phyloP scores from a whole-genome alignment of 495 filamentous ascomycete species.

The Clavariopsis aquatica region DNA sequence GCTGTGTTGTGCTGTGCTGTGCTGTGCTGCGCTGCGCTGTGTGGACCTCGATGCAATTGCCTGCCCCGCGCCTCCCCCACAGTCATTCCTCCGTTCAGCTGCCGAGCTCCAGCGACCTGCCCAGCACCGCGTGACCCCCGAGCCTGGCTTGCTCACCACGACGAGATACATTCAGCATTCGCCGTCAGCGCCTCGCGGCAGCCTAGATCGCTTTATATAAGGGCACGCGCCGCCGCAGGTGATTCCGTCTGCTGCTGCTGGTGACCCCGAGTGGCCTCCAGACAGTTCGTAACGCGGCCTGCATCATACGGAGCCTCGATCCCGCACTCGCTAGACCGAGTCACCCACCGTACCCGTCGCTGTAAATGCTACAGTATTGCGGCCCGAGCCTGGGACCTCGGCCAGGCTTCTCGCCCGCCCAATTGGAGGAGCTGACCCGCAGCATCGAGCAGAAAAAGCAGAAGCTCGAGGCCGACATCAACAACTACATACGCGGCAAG shows the following conservation, averaged over 20 bases:
- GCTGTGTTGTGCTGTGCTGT: too few species aligned
- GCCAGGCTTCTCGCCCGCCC: conserved; percentile 28
- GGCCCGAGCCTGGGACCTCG: conserved; percentile 25
- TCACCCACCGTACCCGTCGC: background rate
- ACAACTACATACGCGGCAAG: conserved; percentile 32
- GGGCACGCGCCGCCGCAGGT: conserved; percentile 14
- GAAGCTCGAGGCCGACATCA: conserved; percentile 36
- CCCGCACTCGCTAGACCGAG: conserved; percentile 8
- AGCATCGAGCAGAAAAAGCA: conserved; percentile 33
- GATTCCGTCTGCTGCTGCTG: conserved; percentile 17
- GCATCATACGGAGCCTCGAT: conserved; percentile 11
- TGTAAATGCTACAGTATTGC: conserved; percentile 22
- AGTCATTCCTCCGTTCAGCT: conserved; percentile 13
- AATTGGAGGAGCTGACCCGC: conserved; percentile 27
- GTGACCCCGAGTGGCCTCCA: background rate
- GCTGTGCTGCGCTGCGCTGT: too few species aligned
- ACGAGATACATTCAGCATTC: conserved; percentile 14
- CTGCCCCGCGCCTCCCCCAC: background rate
- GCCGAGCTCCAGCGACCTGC: conserved; percentile 2
- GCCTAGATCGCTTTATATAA: conserved; percentile 11
- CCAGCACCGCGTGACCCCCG: conserved; percentile 14
- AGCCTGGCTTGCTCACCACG: conserved; percentile 16
- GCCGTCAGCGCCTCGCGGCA: conserved; percentile 1
- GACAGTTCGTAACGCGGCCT: background rate
- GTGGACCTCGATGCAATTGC: conserved; percentile 5